Conservation (phyloP, 202 grass and related monocot genomes). For the Carex sylvatica region DNA sequence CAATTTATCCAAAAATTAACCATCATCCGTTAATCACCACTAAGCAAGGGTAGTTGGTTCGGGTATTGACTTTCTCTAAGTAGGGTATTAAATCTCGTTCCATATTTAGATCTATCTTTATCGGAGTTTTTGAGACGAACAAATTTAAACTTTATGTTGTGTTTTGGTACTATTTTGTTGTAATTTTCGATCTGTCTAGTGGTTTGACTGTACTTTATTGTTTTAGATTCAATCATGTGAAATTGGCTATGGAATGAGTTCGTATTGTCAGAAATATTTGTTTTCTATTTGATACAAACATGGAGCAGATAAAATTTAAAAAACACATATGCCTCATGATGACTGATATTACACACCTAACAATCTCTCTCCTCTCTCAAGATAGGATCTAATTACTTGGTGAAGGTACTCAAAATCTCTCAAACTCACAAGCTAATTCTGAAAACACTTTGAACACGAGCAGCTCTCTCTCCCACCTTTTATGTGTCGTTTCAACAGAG, state of each 20-base stretch:
- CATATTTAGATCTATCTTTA: background rate
- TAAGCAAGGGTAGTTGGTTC: conserved; percentile 88
- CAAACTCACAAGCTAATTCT: no score
- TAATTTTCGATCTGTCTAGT: conserved; percentile 18
- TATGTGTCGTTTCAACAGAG: no score
- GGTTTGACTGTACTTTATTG: conserved; percentile 20
- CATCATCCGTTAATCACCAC: conserved; percentile 41
- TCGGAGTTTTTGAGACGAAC: background rate
- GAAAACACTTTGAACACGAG: no score
- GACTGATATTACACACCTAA: background rate
- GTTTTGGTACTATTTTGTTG: conserved; percentile 20
- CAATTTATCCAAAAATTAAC: conserved; percentile 22
- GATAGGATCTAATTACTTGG: no score
- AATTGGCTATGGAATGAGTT: conserved; percentile 16
- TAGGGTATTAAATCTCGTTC: conserved; percentile 25
- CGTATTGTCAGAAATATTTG: background rate
- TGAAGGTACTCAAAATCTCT: no score
- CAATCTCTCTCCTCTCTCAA: no score
- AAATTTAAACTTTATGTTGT: conserved; percentile 23
- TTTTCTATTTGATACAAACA: background rate
- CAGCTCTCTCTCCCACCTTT: no score
- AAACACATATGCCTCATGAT: background rate
- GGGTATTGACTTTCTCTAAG: conserved; percentile 92
- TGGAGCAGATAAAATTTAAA: background rate
- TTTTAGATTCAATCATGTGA: conserved; percentile 16